Evolutionary conservation across 805 yeast genomes (phyloP).

Genomic region (Maudiozyma bulderi): DNA sequence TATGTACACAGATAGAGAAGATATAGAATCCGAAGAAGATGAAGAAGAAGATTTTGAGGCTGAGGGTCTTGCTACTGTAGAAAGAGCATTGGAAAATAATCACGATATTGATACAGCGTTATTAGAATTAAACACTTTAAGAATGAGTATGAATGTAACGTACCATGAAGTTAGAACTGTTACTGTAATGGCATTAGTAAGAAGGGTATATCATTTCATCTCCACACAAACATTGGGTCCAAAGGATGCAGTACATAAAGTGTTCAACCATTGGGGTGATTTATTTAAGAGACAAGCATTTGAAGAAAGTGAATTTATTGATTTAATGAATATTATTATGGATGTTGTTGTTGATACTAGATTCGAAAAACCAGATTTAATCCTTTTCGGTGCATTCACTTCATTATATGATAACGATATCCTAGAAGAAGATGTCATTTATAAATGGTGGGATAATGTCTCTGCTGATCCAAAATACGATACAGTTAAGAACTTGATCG

Average conservation of each 20-base stretch:
- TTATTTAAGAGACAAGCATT: constrained; percentile 79
- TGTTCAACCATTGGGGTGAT: constrained; percentile 74
- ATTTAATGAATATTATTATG: constrained; percentile 45
- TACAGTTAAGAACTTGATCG: constrained; percentile 47
- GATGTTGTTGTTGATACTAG: constrained; percentile 19
- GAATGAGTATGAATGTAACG: constrained; percentile 96
- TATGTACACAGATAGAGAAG: constrained; percentile 37
- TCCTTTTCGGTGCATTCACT: constrained; percentile 35
- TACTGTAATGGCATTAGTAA: constrained; percentile 61
- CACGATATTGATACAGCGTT: constrained; percentile 91
- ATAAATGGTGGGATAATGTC: constrained; percentile 65
- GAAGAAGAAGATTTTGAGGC: constrained; percentile 68
- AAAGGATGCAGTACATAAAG: constrained; percentile 65
- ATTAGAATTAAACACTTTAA: constrained; percentile 81
- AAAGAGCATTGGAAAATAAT: constrained; percentile 82
- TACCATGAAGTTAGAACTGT: constrained; percentile 88
- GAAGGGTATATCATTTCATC: constrained; percentile 62
- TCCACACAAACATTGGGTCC: constrained; percentile 68
- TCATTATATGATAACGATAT: constrained; percentile 75
- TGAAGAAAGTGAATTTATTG: constrained; percentile 67
- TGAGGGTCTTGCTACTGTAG: constrained; percentile 92
- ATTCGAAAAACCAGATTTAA: constrained; percentile 29
- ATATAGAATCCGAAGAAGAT: constrained; percentile 34
- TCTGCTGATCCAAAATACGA: constrained; percentile 35
- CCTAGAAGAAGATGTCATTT: constrained; percentile 69